Base-by-base conservation (phyloP, 805 yeast species). In the Zygosaccharomyces rouxii region DNA sequence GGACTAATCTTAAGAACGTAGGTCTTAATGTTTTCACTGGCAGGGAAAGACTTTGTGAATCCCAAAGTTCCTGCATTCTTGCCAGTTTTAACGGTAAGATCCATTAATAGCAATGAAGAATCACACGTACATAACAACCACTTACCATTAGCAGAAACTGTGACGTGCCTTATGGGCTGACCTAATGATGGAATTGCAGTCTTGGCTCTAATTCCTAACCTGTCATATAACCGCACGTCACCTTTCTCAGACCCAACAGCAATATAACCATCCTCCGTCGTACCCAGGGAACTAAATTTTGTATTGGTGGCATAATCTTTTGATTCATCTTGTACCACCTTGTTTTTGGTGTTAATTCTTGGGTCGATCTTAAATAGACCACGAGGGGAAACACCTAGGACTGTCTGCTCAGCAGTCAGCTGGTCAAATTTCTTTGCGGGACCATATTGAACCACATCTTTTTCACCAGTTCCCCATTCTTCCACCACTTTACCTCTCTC, bases 141-240 rank as follows among this genome's bases (percentile, higher is more conserved):
- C 56, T 79, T 74, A 51, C 96, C 96, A 63, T 86, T 90, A 18
- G 84, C 78, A 5, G 95, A 81, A 1, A 79, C 80, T 50, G 86
- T 90, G 16, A 86, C 57, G 19, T 86, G 85, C 35, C 75, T 68
- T 44, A 86, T 78, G 2, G 80, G 71, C 56, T 89, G 95, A 22
- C 96, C 96, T 33, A 89, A 70, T 0, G 94, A 89, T 2, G 96
- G 96, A 28, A 89, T 69, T 21, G 78, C 74, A 1, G 94, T 82
- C 70, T 85, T 86, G 1, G 96, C 96, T 55, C 77, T 78, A 49
- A 78, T 74, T 11, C 96, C 96, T 11, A 88, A 60, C 50, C 77
- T 71, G 65, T 88, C 87, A 62, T 78, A 88, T 37, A 89, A 72
- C 52, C 89, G 76, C 39, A 89, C 78, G 48, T 82, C 90, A 60